Conservation (phyloP, 768 basidiomycete genomes). For the Termitomyces heimii region DNA sequence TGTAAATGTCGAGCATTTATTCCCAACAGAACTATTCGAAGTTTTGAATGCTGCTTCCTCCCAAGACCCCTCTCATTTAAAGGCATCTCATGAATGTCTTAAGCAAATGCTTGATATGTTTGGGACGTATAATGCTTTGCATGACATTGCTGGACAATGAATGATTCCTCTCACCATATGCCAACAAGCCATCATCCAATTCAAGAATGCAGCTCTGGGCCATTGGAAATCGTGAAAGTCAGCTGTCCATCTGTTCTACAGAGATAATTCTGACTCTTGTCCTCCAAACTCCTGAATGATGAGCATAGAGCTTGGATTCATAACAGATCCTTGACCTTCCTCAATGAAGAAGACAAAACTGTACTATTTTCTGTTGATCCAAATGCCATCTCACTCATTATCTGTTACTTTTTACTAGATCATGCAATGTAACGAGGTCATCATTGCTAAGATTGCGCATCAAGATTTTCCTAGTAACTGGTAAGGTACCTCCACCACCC, state of each 20-base stretch:
- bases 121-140: slow-evolving; percentile 66
- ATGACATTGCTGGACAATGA: slow-evolving; percentile 63
- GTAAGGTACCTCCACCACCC: slow-evolving; percentile 28
- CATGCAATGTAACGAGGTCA: slow-evolving; percentile 68
- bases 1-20: slow-evolving; percentile 36
- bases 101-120: slow-evolving; percentile 62
- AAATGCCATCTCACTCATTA: slow-evolving; percentile 2
- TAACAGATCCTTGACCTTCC: slow-evolving; percentile 52
- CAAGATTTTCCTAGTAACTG: slow-evolving; percentile 71
- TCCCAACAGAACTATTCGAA: slow-evolving; percentile 59
- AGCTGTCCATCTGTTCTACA: slow-evolving; percentile 12
- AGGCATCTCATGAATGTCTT: slow-evolving; percentile 49
- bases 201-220: slow-evolving; percentile 71
- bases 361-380: slow-evolving; percentile 32
- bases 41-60: slow-evolving; percentile 66
- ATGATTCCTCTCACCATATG: slow-evolving; percentile 61
- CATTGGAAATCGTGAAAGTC: slow-evolving; percentile 82
- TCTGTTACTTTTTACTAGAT: slow-evolving; percentile 41
- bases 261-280: slow-evolving; percentile 1
- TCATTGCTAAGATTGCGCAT: slow-evolving; percentile 73
- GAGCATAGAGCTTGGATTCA: slow-evolving; percentile 66
- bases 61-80: slow-evolving; percentile 56
- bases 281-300: slow-evolving; percentile 55
- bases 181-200: slow-evolving; percentile 81
- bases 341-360: slow-evolving; percentile 75